Percentiles rank a stretch among this genome's conserved stretches.
Evolutionary conservation across 2,329 filamentous ascomycete genomes (phyloP).

Genomic region (Paecilomyces fulvus): DNA sequence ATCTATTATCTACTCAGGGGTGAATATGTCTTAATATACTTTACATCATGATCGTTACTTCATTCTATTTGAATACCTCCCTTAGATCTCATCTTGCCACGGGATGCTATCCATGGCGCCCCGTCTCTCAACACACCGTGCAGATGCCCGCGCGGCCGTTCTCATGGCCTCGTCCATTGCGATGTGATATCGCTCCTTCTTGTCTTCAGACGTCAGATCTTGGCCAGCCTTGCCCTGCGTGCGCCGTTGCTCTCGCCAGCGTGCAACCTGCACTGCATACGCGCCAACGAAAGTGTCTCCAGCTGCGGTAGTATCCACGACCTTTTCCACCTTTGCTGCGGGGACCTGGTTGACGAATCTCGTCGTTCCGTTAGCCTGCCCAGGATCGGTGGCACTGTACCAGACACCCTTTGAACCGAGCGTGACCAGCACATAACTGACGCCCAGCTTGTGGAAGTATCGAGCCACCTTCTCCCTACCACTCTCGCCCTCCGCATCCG

Average conservation of each 20-base stretch:
- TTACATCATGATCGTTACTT: slow-evolving; percentile 7
- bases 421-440: slow-evolving; percentile 72
- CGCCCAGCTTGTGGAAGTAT: slow-evolving; percentile 60
- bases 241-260: slow-evolving; percentile 32
- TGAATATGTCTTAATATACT: slow-evolving; percentile 3
- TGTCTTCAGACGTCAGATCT: slow-evolving; percentile 25
- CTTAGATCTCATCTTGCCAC: slow-evolving; percentile 36
- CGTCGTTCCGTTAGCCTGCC: slow-evolving; percentile 24
- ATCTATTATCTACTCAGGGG: not conserved
- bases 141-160: slow-evolving; percentile 36
- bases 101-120: slow-evolving; percentile 43
- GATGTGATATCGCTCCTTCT: slow-evolving; percentile 28
- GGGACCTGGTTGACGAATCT: slow-evolving; percentile 39
- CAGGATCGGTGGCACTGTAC: slow-evolving; percentile 47
- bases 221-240: slow-evolving; percentile 45
- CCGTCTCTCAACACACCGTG: slow-evolving; percentile 35
- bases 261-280: slow-evolving; percentile 68
- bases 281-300: slow-evolving; percentile 91
- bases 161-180: slow-evolving; percentile 39
- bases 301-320: slow-evolving; percentile 88
- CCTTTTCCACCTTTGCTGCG: slow-evolving; percentile 59
- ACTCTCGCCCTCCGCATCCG: slow-evolving; percentile 33
- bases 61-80: not conserved
- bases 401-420: slow-evolving; percentile 72
- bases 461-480: slow-evolving; percentile 47